phyloP scores from a whole-genome alignment of 768 basidiomycete species.

The Lactarius pseudohatsudake region DNA sequence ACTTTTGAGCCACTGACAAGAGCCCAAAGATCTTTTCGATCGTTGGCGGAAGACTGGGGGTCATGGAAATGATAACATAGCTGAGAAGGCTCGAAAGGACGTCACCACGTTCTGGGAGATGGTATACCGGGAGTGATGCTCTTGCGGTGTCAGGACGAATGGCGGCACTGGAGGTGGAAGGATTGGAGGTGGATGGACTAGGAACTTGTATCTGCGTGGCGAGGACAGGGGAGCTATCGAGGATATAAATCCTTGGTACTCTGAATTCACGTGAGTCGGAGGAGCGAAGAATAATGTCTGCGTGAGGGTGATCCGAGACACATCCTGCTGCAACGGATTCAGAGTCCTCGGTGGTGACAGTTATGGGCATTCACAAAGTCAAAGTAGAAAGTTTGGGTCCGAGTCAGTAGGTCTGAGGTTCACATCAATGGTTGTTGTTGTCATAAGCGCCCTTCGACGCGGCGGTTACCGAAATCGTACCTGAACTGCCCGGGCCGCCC shows the following conservation, averaged over 20 bases:
- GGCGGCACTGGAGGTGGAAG: background rate
- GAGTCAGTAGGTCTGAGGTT: background rate
- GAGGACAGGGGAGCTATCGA: conserved; percentile 31
- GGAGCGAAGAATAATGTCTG: conserved; percentile 16
- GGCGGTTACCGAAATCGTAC: background rate
- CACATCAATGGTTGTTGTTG: background rate
- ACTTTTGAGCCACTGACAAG: conserved; percentile 18
- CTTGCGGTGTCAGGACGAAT: background rate
- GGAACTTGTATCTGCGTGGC: conserved; percentile 4
- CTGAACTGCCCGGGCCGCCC: no score
- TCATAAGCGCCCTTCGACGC: background rate
- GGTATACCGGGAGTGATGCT: background rate
- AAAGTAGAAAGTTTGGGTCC: background rate
- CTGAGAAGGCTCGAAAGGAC: conserved; percentile 22
- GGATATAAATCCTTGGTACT: conserved; percentile 16
- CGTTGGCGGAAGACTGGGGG: conserved; percentile 9
- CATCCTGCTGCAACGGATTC: background rate
- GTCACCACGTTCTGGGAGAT: conserved; percentile 9
- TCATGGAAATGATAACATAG: conserved; percentile 7
- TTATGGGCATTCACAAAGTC: background rate
- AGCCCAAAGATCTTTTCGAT: conserved; percentile 10
- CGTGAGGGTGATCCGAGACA: conserved; percentile 5
- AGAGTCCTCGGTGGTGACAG: background rate
- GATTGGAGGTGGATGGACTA: background rate
- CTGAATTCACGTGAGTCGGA: conserved; percentile 12